phyloP scores from a whole-genome alignment of 352 stramenopile genomes.

The Aphanomyces euteiches region DNA sequence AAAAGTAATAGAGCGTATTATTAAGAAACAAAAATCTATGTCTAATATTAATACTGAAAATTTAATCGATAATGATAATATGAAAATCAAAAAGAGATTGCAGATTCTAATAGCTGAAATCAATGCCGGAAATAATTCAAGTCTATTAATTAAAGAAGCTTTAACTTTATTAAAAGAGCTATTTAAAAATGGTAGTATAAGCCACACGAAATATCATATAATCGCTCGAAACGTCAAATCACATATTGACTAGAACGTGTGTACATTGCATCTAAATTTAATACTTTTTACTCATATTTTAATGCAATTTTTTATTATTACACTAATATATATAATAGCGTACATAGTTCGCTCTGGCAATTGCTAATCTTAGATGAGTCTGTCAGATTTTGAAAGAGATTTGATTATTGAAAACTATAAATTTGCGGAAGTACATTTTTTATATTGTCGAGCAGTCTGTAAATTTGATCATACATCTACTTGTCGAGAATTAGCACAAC shows the following conservation, averaged over 20 bases:
- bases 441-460: slow-evolving; percentile 15
- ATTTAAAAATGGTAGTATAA: slow-evolving; percentile 16
- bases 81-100: slow-evolving; percentile 19
- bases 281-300: slow-evolving; percentile 14
- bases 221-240: slow-evolving; percentile 15
- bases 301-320: slow-evolving; percentile 15
- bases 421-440: slow-evolving; percentile 12
- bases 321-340: slow-evolving; percentile 15
- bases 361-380: slow-evolving; percentile 17
- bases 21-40: slow-evolving; percentile 11
- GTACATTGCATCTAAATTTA: slow-evolving; percentile 12
- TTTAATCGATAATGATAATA: slow-evolving; percentile 21
- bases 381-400: slow-evolving; percentile 20
- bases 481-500: slow-evolving; percentile 11
- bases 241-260: slow-evolving; percentile 18
- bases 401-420: slow-evolving; percentile 19
- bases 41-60: slow-evolving; percentile 20
- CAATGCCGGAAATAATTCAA: slow-evolving; percentile 9
- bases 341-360: slow-evolving; percentile 5
- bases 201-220: slow-evolving; percentile 14
- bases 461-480: slow-evolving; percentile 18
- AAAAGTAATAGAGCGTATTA: slow-evolving; percentile 18
- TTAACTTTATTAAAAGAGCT: slow-evolving; percentile 18
- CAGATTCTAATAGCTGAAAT: slow-evolving; percentile 9
- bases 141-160: slow-evolving; percentile 18